phyloP scores from a whole-genome alignment of 805 yeast genomes.

The Sungouiozyma intestinalis region DNA sequence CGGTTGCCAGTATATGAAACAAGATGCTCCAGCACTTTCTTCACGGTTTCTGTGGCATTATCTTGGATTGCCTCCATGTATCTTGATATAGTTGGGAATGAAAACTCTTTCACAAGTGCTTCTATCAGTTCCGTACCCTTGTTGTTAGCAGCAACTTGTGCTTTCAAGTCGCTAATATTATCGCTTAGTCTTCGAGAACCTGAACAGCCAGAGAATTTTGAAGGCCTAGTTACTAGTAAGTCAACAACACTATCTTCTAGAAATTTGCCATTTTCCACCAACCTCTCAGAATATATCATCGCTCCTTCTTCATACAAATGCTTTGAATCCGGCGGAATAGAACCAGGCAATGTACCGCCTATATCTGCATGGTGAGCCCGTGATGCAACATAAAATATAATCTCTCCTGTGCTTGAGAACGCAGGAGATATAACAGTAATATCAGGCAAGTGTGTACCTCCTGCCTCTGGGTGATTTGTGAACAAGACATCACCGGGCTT shows the following conservation, averaged over 20 bases:
- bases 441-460: conserved; percentile 86
- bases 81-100: conserved; percentile 45
- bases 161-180: conserved; percentile 73
- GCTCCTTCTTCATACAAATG: conserved; percentile 88
- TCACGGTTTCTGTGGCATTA: conserved; percentile 68
- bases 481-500: conserved; percentile 66
- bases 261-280: conserved; percentile 62
- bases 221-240: conserved; percentile 61
- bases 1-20: conserved; percentile 33
- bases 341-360: conserved; percentile 86
- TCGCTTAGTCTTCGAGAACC: conserved; percentile 82
- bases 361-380: conserved; percentile 96
- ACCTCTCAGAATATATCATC: conserved; percentile 63
- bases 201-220: conserved; percentile 73
- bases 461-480: conserved; percentile 72
- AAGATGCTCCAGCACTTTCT: conserved; percentile 38
- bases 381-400: conserved; percentile 83
- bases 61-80: conserved; percentile 78
- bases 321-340: conserved; percentile 89
- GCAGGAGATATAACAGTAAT: conserved; percentile 91
- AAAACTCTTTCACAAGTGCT: conserved; percentile 51
- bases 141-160: conserved; percentile 82
- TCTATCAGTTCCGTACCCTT: conserved; percentile 66
- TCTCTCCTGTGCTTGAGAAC: conserved; percentile 43
- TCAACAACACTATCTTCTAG: conserved; percentile 61